These are phyloP conservation scores for Elsinoe perseae DNA, from an alignment of 2,329 filamentous ascomycete genomes.

Conservation along the genomic window DNA sequence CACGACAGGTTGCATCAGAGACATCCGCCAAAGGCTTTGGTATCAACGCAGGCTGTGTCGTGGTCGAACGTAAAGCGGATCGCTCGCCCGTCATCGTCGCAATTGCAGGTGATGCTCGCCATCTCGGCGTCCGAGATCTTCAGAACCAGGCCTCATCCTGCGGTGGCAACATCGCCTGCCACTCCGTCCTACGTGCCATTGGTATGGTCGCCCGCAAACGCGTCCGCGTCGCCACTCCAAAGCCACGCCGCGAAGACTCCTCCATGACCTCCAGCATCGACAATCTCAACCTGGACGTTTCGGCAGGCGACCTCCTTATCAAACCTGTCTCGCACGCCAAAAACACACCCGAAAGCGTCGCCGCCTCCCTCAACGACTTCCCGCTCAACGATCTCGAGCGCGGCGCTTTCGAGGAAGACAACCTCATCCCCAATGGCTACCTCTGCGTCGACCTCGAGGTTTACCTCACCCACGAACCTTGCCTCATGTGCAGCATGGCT, in stretches of 20 bases:
- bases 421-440: slow-evolving; percentile 69
- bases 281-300: slow-evolving; percentile 28
- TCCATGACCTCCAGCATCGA: slow-evolving; percentile 28
- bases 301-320: slow-evolving; percentile 24
- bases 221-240: slow-evolving; percentile 26
- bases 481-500: slow-evolving; percentile 94
- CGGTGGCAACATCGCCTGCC: slow-evolving; percentile 67
- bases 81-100: slow-evolving; percentile 53
- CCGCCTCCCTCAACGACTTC: slow-evolving; percentile 58
- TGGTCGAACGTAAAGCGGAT: slow-evolving; percentile 55
- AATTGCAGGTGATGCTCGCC: slow-evolving; percentile 68
- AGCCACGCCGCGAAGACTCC: slow-evolving; percentile 23
- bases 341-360: slow-evolving; percentile 23
- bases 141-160: slow-evolving; percentile 19
- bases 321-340: slow-evolving; percentile 21
- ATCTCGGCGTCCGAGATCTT: slow-evolving; percentile 39
- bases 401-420: slow-evolving; percentile 55
- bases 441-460: slow-evolving; percentile 89
- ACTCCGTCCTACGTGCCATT: slow-evolving; percentile 69
- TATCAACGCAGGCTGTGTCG: slow-evolving; percentile 64
- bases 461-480: slow-evolving; percentile 92
- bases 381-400: slow-evolving; percentile 62
- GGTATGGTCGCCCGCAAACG: slow-evolving; percentile 66
- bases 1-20: slow-evolving; percentile 55
- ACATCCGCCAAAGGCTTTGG: slow-evolving; percentile 53